Conservation (phyloP, 2,329 filamentous ascomycete genomes). For the Xylariales sp. region DNA sequence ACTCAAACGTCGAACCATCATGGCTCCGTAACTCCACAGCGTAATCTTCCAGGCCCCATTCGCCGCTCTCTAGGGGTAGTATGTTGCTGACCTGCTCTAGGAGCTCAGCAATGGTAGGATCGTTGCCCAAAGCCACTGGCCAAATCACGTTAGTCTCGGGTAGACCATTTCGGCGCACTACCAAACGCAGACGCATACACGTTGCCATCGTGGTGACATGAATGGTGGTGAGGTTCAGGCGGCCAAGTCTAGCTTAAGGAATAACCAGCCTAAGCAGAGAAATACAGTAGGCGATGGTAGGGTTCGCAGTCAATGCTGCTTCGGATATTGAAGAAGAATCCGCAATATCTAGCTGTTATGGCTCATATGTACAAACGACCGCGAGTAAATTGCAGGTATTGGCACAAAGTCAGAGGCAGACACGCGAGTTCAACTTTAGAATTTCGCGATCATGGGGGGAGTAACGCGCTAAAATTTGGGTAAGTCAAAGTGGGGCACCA, state of each 20-base stretch:
- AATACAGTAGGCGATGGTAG: no score
- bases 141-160: constrained; percentile 71
- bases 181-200: constrained; percentile 66
- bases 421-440: no score
- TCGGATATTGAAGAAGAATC: no score
- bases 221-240: background rate
- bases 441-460: no score
- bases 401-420: no score
- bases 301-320: no score
- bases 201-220: constrained; percentile 7
- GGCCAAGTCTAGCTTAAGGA: background rate
- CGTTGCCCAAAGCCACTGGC: constrained; percentile 52
- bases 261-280: background rate
- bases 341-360: no score
- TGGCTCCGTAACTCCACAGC: constrained; percentile 64
- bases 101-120: constrained; percentile 70
- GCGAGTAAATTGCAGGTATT: no score
- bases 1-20: constrained; percentile 67
- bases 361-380: no score
- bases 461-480: no score
- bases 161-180: constrained; percentile 67
- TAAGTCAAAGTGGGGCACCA: no score
- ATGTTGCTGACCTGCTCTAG: constrained; percentile 74
- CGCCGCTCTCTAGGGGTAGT: constrained; percentile 72
- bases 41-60: constrained; percentile 91